Conservation (phyloP, 257 asterid species). For the Nicotiana sylvestris region DNA sequence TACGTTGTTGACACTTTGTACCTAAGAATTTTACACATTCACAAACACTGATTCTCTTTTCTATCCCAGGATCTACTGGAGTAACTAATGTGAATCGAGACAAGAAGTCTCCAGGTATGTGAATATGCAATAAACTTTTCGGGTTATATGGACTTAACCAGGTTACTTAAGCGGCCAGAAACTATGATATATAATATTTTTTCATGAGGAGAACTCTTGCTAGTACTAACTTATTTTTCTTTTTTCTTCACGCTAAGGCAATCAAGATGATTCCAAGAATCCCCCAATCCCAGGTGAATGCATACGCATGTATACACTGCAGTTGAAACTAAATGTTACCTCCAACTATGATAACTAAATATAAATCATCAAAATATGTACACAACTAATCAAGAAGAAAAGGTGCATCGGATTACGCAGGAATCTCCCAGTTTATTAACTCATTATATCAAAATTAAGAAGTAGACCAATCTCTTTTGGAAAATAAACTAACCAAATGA, state of each 20-base stretch:
- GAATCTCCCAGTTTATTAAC: too few relatives aligned
- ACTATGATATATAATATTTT: not conserved
- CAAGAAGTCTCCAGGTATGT: slow-evolving; percentile 15
- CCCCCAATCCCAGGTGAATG: not conserved
- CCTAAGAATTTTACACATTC: not conserved
- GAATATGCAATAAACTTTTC: not conserved
- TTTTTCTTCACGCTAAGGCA: not conserved
- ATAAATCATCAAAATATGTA: not conserved
- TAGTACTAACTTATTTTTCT: not conserved
- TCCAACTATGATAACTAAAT: not conserved
- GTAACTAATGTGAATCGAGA: not conserved
- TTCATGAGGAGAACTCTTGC: not conserved
- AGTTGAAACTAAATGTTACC: not conserved
- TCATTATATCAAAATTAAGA: not conserved
- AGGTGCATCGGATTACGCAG: too few relatives aligned
- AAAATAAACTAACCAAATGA: not conserved
- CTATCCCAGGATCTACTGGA: not conserved
- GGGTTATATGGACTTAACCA: not conserved
- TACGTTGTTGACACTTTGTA: not conserved
- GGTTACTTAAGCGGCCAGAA: not conserved
- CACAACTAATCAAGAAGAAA: not conserved
- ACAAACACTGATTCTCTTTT: not conserved
- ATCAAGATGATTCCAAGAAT: not conserved
- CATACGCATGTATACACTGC: not conserved
- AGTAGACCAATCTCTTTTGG: not conserved